Base-by-base conservation (phyloP, 768 basidiomycete genomes). In the Mycena haematopus region DNA sequence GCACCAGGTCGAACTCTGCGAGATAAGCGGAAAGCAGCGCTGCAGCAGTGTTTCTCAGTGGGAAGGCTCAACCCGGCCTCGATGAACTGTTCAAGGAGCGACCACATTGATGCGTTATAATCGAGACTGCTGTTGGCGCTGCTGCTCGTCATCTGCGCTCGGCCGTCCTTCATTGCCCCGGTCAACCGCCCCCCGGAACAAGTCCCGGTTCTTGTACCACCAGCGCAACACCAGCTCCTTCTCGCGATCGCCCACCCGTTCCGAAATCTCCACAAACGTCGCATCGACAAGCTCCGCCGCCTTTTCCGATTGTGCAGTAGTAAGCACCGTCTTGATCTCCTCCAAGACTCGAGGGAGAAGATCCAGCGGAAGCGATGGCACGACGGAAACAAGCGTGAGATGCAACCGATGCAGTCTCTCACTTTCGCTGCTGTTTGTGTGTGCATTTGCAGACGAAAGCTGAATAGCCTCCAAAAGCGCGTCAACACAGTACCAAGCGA, bases 401-500 rank as follows among this genome's bases (percentile, higher is more conserved):
- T 81, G 81, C n/a, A 93, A 77, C 25, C 87, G 83, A 67, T 90
- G 86, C 19, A 79, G 53, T 40, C 63, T 53, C 24, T 75, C 78
- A 11, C 4, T 17, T 31, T 9, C 29, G 29, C 29, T 31, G 29
- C 29, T n/a, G n/a, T n/a, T 31, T 31, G 29, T 9, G 44, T 45
- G 10, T 24, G 21, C 8, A 17, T 73, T 71, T n/a, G 67, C 44
- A n/a, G 61, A 65, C 24, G 73, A 67, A 0, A 78, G 67, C 10
- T 75, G 73, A 46, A 90, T 84, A 11, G 78, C 76, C 40, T 77
- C 74, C 17, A 90, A 71, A 29, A 92, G 76, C 35, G 80, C 70
- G 53, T 83, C 82, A 60, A 93, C 76, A 74, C 88, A 91, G 69
- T 88, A 82, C 85, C 88, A 90, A 4, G 86, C 86, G n/a, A 91